Conservation (phyloP, 805 yeast species). For the Pichia nakasei region DNA sequence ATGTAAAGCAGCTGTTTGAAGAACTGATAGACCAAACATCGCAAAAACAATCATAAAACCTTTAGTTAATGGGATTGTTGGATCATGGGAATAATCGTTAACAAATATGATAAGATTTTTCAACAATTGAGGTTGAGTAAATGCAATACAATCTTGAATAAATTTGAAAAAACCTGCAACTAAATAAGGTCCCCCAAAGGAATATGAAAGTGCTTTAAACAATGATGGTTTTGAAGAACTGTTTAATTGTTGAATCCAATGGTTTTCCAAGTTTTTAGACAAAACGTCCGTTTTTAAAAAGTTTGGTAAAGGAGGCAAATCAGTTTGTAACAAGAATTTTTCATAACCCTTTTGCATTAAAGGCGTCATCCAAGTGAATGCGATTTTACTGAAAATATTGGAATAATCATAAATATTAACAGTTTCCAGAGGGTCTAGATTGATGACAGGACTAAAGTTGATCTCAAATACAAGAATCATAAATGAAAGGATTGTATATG, state of each 20-base stretch:
- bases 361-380: slow-evolving; percentile 54
- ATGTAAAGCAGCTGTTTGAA: slow-evolving; percentile 70
- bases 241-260: slow-evolving; percentile 52
- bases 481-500: slow-evolving; percentile 29
- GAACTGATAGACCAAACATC: slow-evolving; percentile 69
- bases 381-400: slow-evolving; percentile 41
- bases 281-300: slow-evolving; percentile 49
- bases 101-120: slow-evolving; percentile 56
- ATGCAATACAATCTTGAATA: slow-evolving; percentile 70
- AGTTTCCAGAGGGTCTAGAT: slow-evolving; percentile 27
- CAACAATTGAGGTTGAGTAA: slow-evolving; percentile 80
- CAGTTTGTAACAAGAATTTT: slow-evolving; percentile 40
- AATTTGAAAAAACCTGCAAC: slow-evolving; percentile 67
- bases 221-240: slow-evolving; percentile 25
- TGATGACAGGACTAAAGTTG: slow-evolving; percentile 28
- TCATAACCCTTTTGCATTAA: slow-evolving; percentile 45
- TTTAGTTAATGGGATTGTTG: slow-evolving; percentile 51
- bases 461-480: slow-evolving; percentile 38
- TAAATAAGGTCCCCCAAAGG: slow-evolving; percentile 68
- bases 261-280: slow-evolving; percentile 38
- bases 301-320: slow-evolving; percentile 72
- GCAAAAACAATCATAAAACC: slow-evolving; percentile 69
- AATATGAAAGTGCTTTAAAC: slow-evolving; percentile 42
- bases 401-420: slow-evolving; percentile 38
- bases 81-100: slow-evolving; percentile 37